Evolutionary conservation across 169 alveolate genomes (phyloP).

Genomic region (Ichthyophthirius multifiliis): DNA sequence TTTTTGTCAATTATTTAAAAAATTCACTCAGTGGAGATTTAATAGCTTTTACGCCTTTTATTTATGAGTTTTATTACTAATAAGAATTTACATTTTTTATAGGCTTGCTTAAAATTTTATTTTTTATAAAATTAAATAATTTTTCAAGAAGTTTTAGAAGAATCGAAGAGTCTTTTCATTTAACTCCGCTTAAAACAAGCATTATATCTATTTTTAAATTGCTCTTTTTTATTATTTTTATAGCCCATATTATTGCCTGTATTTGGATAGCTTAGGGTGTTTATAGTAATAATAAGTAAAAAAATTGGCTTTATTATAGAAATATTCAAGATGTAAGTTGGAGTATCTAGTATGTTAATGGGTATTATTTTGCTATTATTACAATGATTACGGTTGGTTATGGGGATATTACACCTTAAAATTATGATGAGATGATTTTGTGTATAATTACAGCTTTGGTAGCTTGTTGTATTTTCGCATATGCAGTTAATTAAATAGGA

Average conservation of each 20-base stretch:
- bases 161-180: not conserved
- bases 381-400: slow-evolving; percentile 17
- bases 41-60: not conserved
- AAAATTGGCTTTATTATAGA: not conserved
- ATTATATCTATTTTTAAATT: not conserved
- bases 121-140: not conserved
- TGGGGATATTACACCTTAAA: slow-evolving; percentile 14
- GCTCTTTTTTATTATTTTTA: not conserved
- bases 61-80: too few relatives aligned
- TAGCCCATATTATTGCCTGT: not conserved
- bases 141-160: not conserved
- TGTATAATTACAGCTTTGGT: not conserved
- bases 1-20: not conserved
- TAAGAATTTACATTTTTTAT: too few relatives aligned
- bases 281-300: not conserved
- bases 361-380: not conserved
- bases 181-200: not conserved
- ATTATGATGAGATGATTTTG: not conserved
- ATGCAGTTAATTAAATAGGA: not conserved
- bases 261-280: not conserved
- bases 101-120: not conserved
- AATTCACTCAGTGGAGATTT: not conserved
- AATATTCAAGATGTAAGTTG: not conserved
- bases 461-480: not conserved
- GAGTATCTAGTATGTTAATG: not conserved